Evolutionary conservation across 495 filamentous ascomycete genomes (phyloP), one percentile per base, ranked within the genome.

Genomic region (Bacidia gigantensis): DNA sequence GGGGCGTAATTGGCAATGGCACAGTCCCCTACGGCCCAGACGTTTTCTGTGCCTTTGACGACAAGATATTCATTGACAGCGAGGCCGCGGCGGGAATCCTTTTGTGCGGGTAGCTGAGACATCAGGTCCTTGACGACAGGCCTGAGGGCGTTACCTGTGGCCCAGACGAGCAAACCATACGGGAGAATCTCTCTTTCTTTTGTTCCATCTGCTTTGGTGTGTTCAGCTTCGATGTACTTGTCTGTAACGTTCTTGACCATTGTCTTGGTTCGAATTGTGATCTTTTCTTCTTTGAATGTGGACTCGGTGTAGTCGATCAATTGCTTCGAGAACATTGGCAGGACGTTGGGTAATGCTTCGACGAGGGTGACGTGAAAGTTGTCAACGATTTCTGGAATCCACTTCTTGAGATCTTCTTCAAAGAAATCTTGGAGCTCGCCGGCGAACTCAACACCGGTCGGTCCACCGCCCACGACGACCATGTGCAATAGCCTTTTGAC

Each of bases 391-490:
- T 95, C 90, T 32, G 92, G 92, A 58, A 97, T 84, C 80, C 93
- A 94, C 74, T 96, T 96, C 77, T 84, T 87, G 62, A 99, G 78
- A 67, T 99, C 93, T 56, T 94, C 78, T 66, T 95, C 84, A 69
- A 97, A 96, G 76, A 99, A 99, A 64, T 99, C 92, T 67, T 95
- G 88, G 26, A 99, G 79, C 67, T 98, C 92, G 68, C 88, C 92
- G 59, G 92, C 92, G 64, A 96, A 97, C 67, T 98, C 92, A 46
- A 98, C 93, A 70, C 92, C 92, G 50, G 92, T 98, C 22, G 92
- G 92, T 58, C 92, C 92, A 70, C 92, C 92, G 62, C 92, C 92
- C 49, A 99, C 92, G 22, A 99, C 93, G 54, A 97, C 92, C 90
- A 96, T 97, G 74, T 97, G 93, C 64, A 99, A 73, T 52, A 99